Conservation (phyloP, 495 filamentous ascomycete genomes). For the Talaromyces nanjingensis region DNA sequence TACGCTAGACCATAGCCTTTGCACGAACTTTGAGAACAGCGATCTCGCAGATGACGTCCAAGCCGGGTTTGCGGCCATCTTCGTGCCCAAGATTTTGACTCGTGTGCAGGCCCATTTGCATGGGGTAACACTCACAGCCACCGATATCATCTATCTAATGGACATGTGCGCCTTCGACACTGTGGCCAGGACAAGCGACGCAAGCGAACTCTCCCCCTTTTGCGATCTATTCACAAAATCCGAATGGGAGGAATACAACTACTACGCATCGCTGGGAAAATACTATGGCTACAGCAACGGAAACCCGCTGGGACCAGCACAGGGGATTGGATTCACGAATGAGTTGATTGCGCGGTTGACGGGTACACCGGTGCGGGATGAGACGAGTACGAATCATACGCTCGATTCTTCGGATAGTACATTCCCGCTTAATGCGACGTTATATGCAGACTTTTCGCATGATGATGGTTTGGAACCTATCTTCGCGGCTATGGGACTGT, state of each 20-base stretch:
- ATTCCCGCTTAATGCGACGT: slow-evolving; percentile 48
- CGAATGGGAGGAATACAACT: slow-evolving; percentile 61
- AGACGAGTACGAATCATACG: slow-evolving; percentile 59
- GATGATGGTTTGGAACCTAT: slow-evolving; percentile 65
- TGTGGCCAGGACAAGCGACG: slow-evolving; percentile 38
- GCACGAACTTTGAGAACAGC: slow-evolving; percentile 41
- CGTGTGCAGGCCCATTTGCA: slow-evolving; percentile 51
- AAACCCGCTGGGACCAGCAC: slow-evolving; percentile 59
- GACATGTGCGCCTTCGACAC: slow-evolving; percentile 67
- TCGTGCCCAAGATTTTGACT: slow-evolving; percentile 45
- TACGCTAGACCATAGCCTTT: slow-evolving; percentile 55
- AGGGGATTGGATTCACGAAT: slow-evolving; percentile 64
- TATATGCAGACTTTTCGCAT: slow-evolving; percentile 70
- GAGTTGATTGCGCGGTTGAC: slow-evolving; percentile 63
- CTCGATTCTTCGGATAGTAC: slow-evolving; percentile 44
- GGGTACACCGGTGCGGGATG: slow-evolving; percentile 43
- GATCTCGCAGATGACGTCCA: slow-evolving; percentile 40
- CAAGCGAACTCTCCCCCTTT: slow-evolving; percentile 40
- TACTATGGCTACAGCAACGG: slow-evolving; percentile 61
- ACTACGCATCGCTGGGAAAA: slow-evolving; percentile 59
- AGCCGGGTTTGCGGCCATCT: slow-evolving; percentile 37
- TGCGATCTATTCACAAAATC: slow-evolving; percentile 52
- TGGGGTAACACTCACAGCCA: slow-evolving; percentile 45
- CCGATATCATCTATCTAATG: slow-evolving; percentile 55
- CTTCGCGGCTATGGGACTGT: slow-evolving; percentile 56